Evolutionary conservation across 305 asterid species (phyloP).

Genomic region (Fraxinus sp.): DNA sequence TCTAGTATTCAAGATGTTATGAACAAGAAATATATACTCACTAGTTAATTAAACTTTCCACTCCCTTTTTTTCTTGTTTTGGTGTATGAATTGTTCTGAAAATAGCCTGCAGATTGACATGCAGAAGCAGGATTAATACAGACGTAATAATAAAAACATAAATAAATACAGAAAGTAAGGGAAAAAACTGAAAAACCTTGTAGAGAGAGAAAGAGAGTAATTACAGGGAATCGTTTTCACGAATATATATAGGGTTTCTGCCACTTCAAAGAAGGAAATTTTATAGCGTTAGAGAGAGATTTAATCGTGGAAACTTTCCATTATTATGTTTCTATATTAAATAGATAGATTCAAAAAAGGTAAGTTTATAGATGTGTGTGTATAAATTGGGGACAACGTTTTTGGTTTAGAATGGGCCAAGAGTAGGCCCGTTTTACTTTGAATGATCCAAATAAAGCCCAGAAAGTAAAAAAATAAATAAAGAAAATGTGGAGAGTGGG

Average conservation of each 20-base stretch:
- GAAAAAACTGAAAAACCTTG: background rate
- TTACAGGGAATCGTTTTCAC: background rate
- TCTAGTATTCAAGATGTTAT: background rate
- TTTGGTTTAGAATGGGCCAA: background rate
- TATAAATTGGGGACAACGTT: background rate
- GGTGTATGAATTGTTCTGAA: background rate
- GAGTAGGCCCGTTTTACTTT: background rate
- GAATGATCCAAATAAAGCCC: background rate
- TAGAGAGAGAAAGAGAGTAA: background rate
- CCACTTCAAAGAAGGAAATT: background rate
- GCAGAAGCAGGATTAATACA: background rate
- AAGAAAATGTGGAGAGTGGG: conserved; percentile 6
- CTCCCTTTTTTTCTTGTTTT: background rate
- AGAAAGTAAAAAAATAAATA: no score
- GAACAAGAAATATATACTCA: background rate
- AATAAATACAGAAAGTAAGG: background rate
- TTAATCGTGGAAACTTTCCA: background rate
- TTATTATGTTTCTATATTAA: background rate
- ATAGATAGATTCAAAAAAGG: background rate
- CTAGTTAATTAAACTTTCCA: background rate
- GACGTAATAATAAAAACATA: background rate
- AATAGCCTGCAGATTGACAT: background rate
- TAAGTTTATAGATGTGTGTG: background rate
- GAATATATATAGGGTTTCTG: background rate
- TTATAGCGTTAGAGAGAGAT: background rate